Evolutionary conservation across 2,329 filamentous ascomycete species (phyloP), one percentile per base, ranked within the genome.

Genomic region (Talaromyces atroroseus): DNA sequence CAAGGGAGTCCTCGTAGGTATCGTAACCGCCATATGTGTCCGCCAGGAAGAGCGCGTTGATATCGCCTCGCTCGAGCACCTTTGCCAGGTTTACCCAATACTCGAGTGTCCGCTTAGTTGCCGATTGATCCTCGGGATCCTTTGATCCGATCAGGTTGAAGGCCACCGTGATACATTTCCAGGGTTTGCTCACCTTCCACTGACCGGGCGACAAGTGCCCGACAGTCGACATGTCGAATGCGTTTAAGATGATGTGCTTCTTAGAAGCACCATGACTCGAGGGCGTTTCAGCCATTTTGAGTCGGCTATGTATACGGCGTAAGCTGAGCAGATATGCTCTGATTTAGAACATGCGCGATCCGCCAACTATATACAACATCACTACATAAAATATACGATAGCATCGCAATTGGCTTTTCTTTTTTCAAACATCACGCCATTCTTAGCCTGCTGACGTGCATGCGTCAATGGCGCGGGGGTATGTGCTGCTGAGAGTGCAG

Each of bases 41-140:
- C 0, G 85, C 85, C 3, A 88, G 74, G 64, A 87, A 87, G 4
- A 88, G 67, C 0, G 82, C 82, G 58, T 85, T 86, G 69, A 87
- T 83, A 6, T 80, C 80, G 2, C 83, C 84, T 11, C 78, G 73
- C 56, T 87, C 84, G 1, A 86, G 73, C 0, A 86, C 66, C 58
- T 85, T 82, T 8, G 84, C 84, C 0, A 87, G 72, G 20, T 87
- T 76, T 23, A 83, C 80, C 83, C 83, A 87, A 63, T 87, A 86
- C 11, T 80, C 73, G 1, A 87, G 74, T 16, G 74, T 79, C 24
- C 82, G 75, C 59, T 87, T 87, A 0, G 80, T 82, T 0, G 81
- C 79, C 0, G 82, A 85, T 57, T 78, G 79, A 65, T 88, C 84
- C 16, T 70, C 74, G 0, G 84, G 83, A 52, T 86, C 84, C 79